A percentile compares a stretch with the other conserved stretches of the same genome.
Conservation (phyloP, 352 stramenopile genomes). For the Phytophthora sp. region DNA sequence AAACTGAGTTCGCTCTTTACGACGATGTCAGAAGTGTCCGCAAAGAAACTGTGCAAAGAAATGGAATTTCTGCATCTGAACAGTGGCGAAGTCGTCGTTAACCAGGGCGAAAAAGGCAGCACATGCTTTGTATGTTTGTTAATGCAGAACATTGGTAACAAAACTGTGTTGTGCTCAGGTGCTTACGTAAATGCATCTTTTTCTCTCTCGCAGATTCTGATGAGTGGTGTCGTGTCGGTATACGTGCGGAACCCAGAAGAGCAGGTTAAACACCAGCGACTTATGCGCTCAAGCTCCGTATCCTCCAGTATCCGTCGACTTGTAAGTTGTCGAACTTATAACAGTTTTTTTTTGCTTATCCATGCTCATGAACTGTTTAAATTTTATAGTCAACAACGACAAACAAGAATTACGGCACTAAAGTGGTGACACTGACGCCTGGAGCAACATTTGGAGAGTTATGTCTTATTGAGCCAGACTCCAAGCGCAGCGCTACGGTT, state of each 20-base stretch:
- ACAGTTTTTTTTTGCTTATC: background rate
- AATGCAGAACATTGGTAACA: no score
- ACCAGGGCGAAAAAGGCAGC: slow-evolving; percentile 85
- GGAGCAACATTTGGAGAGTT: slow-evolving; percentile 86
- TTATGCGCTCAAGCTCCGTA: slow-evolving; percentile 52
- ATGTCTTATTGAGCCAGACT: slow-evolving; percentile 86
- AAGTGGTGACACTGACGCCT: slow-evolving; percentile 77
- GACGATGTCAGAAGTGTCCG: slow-evolving; percentile 85
- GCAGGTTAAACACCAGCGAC: slow-evolving; percentile 65
- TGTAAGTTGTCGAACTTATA: slow-evolving; percentile 26
- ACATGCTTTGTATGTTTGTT: slow-evolving; percentile 75
- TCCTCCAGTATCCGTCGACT: slow-evolving; percentile 50
- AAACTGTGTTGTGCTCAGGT: no score
- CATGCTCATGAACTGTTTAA: slow-evolving; percentile 3
- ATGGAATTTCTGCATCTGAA: slow-evolving; percentile 85
- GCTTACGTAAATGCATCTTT: background rate
- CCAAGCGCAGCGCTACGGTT: slow-evolving; percentile 84
- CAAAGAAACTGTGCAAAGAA: slow-evolving; percentile 87
- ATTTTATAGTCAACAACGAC: slow-evolving; percentile 41
- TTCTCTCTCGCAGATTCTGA: slow-evolving; percentile 58
- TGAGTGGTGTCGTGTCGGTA: slow-evolving; percentile 80
- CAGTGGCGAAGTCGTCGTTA: slow-evolving; percentile 74
- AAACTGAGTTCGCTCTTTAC: slow-evolving; percentile 88
- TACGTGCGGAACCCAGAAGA: slow-evolving; percentile 76
- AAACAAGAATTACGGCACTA: slow-evolving; percentile 55